Evolutionary conservation across 1,284 basidiomycete genomes (phyloP).

Genomic region (Pseudozyma tsukubaensis): DNA sequence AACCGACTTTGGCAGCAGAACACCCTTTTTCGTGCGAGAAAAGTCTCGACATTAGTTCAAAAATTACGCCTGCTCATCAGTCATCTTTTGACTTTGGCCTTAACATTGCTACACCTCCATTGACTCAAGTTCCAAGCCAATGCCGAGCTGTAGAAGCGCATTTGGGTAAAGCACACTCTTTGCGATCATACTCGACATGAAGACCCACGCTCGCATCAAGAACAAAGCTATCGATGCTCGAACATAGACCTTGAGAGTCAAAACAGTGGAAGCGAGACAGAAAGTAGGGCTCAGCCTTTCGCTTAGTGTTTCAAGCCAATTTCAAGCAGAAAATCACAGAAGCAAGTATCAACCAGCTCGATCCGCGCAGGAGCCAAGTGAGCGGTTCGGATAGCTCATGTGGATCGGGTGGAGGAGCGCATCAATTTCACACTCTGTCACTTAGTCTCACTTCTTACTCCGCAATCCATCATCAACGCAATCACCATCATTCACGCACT

Average conservation of each 20-base stretch:
- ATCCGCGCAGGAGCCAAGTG: slow-evolving; percentile 21
- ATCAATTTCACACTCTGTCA: neutral
- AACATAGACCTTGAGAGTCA: too few species aligned
- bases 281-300: too few species aligned
- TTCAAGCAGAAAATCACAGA: too few species aligned
- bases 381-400: slow-evolving; percentile 2
- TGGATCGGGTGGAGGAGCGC: slow-evolving; percentile 23
- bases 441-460: slow-evolving; percentile 6
- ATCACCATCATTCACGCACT: neutral
- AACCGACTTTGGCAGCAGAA: slow-evolving; percentile 13
- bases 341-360: neutral
- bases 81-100: neutral
- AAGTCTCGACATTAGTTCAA: neutral
- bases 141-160: neutral
- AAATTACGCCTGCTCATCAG: slow-evolving; percentile 3
- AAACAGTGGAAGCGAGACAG: too few species aligned
- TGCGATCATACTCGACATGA: too few species aligned
- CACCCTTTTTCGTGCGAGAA: slow-evolving; percentile 17
- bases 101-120: too few species aligned
- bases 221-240: too few species aligned
- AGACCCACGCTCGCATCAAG: too few species aligned
- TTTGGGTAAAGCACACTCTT: neutral
- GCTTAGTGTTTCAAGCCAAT: too few species aligned
- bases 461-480: neutral
- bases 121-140: neutral